These are phyloP conservation scores for Rubroshorea leprosula DNA, from an alignment of 345 rosid genomes.

Conservation along the genomic window DNA sequence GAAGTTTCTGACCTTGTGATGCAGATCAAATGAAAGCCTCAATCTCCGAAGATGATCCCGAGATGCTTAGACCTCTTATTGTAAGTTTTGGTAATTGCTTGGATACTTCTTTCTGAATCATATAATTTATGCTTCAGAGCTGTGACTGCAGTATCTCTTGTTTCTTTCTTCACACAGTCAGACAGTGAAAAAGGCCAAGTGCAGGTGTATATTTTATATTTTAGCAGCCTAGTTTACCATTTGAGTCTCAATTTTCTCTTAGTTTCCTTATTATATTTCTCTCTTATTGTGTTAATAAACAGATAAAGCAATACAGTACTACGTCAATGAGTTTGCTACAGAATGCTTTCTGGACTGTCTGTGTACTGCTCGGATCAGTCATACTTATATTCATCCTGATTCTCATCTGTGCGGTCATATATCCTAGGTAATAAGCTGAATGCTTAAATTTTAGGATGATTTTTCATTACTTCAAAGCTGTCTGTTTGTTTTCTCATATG, in stretches of 20 bases:
- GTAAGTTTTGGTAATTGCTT: slow-evolving; percentile 25
- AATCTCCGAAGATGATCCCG: slow-evolving; percentile 16
- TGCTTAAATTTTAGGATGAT: not conserved
- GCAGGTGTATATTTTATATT: slow-evolving; percentile 14
- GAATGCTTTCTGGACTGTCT: slow-evolving; percentile 21
- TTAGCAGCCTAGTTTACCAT: not conserved
- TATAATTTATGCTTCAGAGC: not conserved
- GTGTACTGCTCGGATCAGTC: slow-evolving; percentile 28
- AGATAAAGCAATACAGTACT: slow-evolving; percentile 11
- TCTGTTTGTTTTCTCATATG: not conserved
- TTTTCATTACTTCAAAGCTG: not conserved
- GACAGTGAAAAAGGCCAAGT: slow-evolving; percentile 14
- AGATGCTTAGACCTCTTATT: slow-evolving; percentile 28
- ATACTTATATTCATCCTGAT: slow-evolving; percentile 29
- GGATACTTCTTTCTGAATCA: not conserved
- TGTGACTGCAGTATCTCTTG: not conserved
- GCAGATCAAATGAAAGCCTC: slow-evolving; percentile 21
- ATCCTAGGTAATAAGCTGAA: not conserved
- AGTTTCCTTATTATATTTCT: not conserved
- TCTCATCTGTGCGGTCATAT: slow-evolving; percentile 33
- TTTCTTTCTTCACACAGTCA: slow-evolving; percentile 15
- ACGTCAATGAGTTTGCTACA: slow-evolving; percentile 14
- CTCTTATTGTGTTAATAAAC: slow-evolving; percentile 3
- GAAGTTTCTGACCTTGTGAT: not conserved
- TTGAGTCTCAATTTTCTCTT: not conserved